Evolutionary conservation across 192 early-diverging fungal species (phyloP), one percentile per base, ranked within the genome.

Genomic region (Lunasporangiospora selenospora): DNA sequence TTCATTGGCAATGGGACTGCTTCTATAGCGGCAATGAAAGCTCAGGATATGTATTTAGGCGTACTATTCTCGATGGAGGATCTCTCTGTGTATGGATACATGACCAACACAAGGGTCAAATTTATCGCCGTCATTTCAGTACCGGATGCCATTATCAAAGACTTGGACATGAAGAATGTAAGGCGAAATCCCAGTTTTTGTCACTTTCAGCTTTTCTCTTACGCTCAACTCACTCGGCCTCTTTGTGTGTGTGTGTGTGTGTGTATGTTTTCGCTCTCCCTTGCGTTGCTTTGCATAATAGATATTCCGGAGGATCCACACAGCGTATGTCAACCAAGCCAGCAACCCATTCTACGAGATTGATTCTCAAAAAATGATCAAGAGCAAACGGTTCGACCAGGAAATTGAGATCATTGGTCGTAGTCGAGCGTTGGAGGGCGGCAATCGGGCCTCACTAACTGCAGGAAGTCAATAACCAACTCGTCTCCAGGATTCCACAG

Each of bases 1-100:
- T 62, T 16, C 16, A 23, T 46, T 27, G 15, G 11, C 30, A 16
- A 29, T 51, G 39, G 86, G 83, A 87, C 27, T 58, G 63, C n/a
- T n/a, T n/a, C n/a, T n/a, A 2, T 51, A 53, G 76, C 84, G 41
- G 84, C 80, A 26, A 75, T 85, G 42, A 91, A 92, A 64, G 60
- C 86, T 24, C 75, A 84, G 13, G 95, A 97, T 51, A 67, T 92
- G 70, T 98, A 93, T 53, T 76, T 98, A 21, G 96, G 96, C 3
- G 77, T 95, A 23, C 67, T 98, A 44, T 93, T 91, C 53, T 86
- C 91, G 3, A 89, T 95, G 66, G 96, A 96, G 62, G 95, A 96
- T 53, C 64, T 96, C 26, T 90, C 89, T 10, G 91, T 98, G 64
- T 95, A 88, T 58, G 96, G 94, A 12, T 97, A 93, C 64, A 85